Evolutionary conservation across 164 flowering plant genomes (phyloP).

Genomic region (Magnolia changhungtana): DNA sequence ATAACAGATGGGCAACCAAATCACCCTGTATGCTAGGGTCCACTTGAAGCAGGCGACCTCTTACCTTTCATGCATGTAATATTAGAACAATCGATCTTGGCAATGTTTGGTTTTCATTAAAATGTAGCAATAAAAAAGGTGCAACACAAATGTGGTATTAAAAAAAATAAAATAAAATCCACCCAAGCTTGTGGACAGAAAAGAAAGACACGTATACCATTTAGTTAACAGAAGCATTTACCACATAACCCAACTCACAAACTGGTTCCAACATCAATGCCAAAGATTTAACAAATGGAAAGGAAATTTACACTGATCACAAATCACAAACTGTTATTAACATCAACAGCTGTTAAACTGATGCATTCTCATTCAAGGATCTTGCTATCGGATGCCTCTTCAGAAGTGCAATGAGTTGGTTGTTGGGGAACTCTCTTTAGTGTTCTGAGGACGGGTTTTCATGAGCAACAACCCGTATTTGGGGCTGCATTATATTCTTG

Average conservation of each 20-base stretch:
- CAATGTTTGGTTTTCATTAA: too few species aligned
- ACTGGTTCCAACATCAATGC: neutral
- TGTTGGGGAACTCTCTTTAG: neutral
- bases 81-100: too few species aligned
- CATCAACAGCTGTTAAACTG: neutral
- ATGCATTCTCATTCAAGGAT: neutral
- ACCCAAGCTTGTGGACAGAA: neutral
- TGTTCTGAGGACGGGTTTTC: neutral
- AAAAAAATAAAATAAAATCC: neutral
- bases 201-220: neutral
- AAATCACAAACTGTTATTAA: neutral
- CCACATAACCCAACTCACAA: neutral
- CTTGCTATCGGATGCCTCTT: neutral
- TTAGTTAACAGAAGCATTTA: neutral
- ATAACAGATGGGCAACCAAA: too few species aligned
- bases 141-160: neutral
- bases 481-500: conserved; percentile 28
- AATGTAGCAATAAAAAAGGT: neutral
- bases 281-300: neutral
- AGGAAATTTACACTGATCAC: neutral
- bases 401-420: neutral
- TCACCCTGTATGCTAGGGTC: too few species aligned
- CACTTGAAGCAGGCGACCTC: too few species aligned
- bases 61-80: too few species aligned
- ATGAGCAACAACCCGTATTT: conserved; percentile 55